These are phyloP conservation scores for Penicillium sp. DNA, from an alignment of 2,329 filamentous ascomycete species.

Conservation along the genomic window DNA sequence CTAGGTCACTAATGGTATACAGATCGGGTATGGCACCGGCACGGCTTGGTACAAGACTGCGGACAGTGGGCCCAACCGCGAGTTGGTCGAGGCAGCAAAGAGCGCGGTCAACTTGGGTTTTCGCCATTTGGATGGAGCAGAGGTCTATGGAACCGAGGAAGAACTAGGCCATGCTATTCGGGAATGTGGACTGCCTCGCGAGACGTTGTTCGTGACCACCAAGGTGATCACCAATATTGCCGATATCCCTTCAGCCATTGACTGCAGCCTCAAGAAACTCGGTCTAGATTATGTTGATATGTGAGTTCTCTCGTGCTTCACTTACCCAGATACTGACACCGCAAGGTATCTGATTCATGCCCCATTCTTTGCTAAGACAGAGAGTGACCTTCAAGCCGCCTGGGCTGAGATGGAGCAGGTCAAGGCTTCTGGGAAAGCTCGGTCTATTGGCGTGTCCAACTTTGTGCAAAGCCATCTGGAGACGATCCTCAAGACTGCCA, in stretches of 20 bases:
- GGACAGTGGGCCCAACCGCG: conserved; percentile 50
- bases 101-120: conserved; percentile 59
- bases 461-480: conserved; percentile 57
- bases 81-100: conserved; percentile 56
- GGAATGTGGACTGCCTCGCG: conserved; percentile 45
- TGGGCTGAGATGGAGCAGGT: conserved; percentile 62
- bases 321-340: neutral
- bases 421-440: conserved; percentile 56
- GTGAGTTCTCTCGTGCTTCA: conserved; percentile 35
- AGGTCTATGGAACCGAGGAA: conserved; percentile 52
- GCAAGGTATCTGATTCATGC: conserved; percentile 58
- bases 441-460: conserved; percentile 63
- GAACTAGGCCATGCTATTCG: conserved; percentile 51
- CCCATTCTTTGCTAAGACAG: conserved; percentile 57
- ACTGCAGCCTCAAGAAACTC: conserved; percentile 58
- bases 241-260: conserved; percentile 57
- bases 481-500: conserved; percentile 47
- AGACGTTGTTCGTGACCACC: conserved; percentile 54
- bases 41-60: conserved; percentile 63
- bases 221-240: conserved; percentile 55
- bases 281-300: conserved; percentile 62
- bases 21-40: conserved; percentile 62
- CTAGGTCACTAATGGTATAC: neutral
- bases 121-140: conserved; percentile 62
- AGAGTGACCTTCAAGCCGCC: conserved; percentile 54